Evolutionary conservation across 2,329 filamentous ascomycete genomes (phyloP).

Genomic region (Penicillium sp.): DNA sequence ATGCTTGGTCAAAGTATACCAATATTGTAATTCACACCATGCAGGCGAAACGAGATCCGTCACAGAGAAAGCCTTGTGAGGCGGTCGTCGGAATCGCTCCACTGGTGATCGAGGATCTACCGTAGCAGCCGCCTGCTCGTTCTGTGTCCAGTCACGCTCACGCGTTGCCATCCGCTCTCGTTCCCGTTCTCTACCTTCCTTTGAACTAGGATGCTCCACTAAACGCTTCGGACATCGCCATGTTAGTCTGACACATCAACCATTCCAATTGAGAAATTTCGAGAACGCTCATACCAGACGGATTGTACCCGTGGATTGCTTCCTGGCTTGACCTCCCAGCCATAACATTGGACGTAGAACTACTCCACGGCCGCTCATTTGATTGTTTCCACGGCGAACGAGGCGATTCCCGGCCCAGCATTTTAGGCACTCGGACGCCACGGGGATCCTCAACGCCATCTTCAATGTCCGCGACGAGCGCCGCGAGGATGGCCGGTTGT

Average conservation of each 20-base stretch:
- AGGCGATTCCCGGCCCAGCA: conserved; percentile 41
- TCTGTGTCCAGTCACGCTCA: conserved; percentile 26
- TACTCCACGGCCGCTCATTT: conserved; percentile 20
- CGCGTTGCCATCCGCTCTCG: conserved; percentile 28
- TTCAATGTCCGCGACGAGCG: conserved; percentile 41
- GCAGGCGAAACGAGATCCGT: conserved; percentile 84
- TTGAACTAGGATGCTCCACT: conserved; percentile 53
- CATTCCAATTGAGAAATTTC: conserved; percentile 26
- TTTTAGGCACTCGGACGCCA: conserved; percentile 40
- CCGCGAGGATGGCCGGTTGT: conserved; percentile 13
- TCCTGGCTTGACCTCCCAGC: conserved; percentile 28
- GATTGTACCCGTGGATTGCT: conserved; percentile 24
- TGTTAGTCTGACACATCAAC: conserved; percentile 54
- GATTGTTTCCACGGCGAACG: conserved; percentile 26
- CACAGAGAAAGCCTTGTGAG: conserved; percentile 77
- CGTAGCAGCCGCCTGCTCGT: conserved; percentile 15
- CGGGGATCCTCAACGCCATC: conserved; percentile 42
- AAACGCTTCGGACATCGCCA: conserved; percentile 55
- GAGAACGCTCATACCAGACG: conserved; percentile 30
- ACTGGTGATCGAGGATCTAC: conserved; percentile 61
- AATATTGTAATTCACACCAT: conserved; percentile 96
- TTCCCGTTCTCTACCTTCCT: conserved; percentile 35
- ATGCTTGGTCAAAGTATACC: conserved; percentile 75
- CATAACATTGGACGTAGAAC: conserved; percentile 10
- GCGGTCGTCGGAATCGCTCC: conserved; percentile 72